These are phyloP conservation scores for Stachybotrys echinatus DNA, from an alignment of 2,329 filamentous ascomycete species.

Conservation along the genomic window DNA sequence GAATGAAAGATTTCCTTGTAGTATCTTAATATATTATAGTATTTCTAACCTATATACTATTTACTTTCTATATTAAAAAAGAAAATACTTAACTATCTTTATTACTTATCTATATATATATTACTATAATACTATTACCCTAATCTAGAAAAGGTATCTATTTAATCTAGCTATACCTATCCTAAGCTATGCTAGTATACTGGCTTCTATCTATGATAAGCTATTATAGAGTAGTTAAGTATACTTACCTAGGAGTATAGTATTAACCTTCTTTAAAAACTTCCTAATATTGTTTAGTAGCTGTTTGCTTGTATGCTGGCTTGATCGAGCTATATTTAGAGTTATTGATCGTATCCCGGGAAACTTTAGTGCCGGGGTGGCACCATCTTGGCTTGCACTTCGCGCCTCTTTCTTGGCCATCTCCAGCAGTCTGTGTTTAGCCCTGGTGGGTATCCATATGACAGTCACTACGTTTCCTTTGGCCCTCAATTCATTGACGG, in stretches of 20 bases:
- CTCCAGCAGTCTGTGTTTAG: slow-evolving; percentile 5
- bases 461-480: slow-evolving; percentile 6
- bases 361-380: slow-evolving; percentile 4
- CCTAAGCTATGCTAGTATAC: slow-evolving; percentile 11
- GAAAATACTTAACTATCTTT: slow-evolving; percentile 9
- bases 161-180: slow-evolving; percentile 13
- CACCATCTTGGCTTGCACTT: slow-evolving; percentile 4
- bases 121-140: slow-evolving; percentile 4
- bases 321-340: slow-evolving; percentile 5
- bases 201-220: slow-evolving; percentile 11
- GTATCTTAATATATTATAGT: slow-evolving; percentile 4
- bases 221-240: slow-evolving; percentile 11
- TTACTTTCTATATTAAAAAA: slow-evolving; percentile 8
- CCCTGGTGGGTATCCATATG: slow-evolving; percentile 6
- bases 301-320: slow-evolving; percentile 1
- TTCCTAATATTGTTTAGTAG: slow-evolving; percentile 10
- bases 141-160: slow-evolving; percentile 6
- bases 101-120: slow-evolving; percentile 7
- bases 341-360: slow-evolving; percentile 9
- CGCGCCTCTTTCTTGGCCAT: slow-evolving; percentile 6
- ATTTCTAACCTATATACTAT: slow-evolving; percentile 5
- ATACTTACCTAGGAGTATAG: slow-evolving; percentile 9
- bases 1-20: slow-evolving; percentile 8
- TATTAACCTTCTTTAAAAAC: slow-evolving; percentile 11
- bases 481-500: slow-evolving; percentile 3